Evolutionary conservation across 2,329 filamentous ascomycete genomes (phyloP), one percentile per base, ranked within the genome.

Genomic region (Colletotrichum karsti): DNA sequence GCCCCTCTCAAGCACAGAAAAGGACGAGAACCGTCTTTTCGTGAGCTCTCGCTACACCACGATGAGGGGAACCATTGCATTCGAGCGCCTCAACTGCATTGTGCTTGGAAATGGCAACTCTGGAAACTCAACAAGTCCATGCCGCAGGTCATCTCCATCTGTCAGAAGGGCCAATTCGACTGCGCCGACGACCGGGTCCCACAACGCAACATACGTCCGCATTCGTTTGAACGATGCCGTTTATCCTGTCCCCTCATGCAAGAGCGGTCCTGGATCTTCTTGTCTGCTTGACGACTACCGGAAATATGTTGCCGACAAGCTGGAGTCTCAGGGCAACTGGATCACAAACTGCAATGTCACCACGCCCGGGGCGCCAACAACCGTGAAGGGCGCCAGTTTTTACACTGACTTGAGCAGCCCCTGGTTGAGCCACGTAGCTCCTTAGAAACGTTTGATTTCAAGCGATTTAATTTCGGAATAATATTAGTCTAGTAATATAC

Each of bases 21-120:
- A 86, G 30, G 80, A 85, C 12, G 76, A 81, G 10, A 72, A 83
- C 44, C 80, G 87, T 39, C 79, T 86, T 8, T 91, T 87, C 74
- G 79, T 84, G n/a, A 83, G 85, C 20, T 87, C 84, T 13, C 82
- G 85, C 55, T 87, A 88, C 54, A 84, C 86, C 1, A 85, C 87
- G 0, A 92, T 92, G 89, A 82, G 89, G 7, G 90, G 90, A 2
- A 91, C 89, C 2, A 83, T 92, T 26, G 85, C 87, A 0, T 89
- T 92, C 70, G 90, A 92, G 77, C 83, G 88, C 8, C 77, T 92
- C 67, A 87, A 81, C 69, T 92, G 90, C 72, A 63, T 69, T 7
- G 72, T 66, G 33, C 20, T 37, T 15, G 26, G 56, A 37, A 70
- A 70, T 66, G 56, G 53, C 7, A 68, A 71, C 12, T 8, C 26